These are phyloP conservation scores for Dichomitus squalens DNA, from an alignment of 1,284 basidiomycete species.

Conservation along the genomic window DNA sequence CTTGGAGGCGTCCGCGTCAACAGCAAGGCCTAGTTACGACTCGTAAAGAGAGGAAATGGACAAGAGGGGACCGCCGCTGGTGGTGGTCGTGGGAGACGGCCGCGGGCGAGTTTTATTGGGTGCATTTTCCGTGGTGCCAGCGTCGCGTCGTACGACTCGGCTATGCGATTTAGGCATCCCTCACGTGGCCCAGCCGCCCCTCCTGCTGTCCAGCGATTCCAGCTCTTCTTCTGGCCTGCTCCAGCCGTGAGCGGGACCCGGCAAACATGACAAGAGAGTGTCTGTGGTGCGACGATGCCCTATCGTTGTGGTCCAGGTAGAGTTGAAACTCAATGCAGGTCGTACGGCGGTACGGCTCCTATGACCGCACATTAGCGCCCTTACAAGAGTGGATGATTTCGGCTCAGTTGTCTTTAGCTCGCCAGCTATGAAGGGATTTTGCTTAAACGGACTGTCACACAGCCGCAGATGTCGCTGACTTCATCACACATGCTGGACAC, in stretches of 20 bases:
- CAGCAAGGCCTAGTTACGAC: not conserved
- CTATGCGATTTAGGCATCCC: constrained; percentile 2
- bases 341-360: too few relatives aligned
- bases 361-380: too few relatives aligned
- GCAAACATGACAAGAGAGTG: not conserved
- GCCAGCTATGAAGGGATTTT: too few relatives aligned
- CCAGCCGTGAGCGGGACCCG: too few relatives aligned
- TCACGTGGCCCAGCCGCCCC: constrained; percentile 13
- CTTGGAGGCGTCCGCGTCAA: not conserved
- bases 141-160: constrained; percentile 24
- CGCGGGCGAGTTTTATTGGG: constrained; percentile 15
- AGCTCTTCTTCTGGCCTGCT: not conserved
- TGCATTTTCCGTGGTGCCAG: constrained; percentile 11
- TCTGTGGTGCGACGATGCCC: not conserved
- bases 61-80: constrained; percentile 18
- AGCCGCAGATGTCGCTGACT: too few relatives aligned
- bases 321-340: too few relatives aligned
- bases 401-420: too few relatives aligned
- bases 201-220: constrained; percentile 5
- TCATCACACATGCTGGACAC: too few relatives aligned
- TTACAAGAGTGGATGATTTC: too few relatives aligned
- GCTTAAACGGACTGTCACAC: too few relatives aligned
- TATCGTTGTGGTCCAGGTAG: too few relatives aligned
- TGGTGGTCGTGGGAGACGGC: not conserved
- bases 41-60: constrained; percentile 2